Evolutionary conservation across 257 asterid species (phyloP), one percentile per base, ranked within the genome.

Genomic region (Plantago ovata): DNA sequence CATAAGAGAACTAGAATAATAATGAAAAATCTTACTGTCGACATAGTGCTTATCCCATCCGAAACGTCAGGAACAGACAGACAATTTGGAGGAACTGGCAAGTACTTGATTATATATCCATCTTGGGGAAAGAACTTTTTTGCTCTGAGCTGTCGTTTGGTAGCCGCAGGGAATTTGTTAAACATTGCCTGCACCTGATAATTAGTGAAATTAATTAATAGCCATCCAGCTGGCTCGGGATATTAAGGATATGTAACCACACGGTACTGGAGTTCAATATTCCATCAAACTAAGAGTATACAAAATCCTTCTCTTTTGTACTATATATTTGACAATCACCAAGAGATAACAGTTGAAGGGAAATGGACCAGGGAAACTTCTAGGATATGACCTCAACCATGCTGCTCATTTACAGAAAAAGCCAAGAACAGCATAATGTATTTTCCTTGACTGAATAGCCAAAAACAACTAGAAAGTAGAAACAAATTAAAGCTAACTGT

Each of bases 11-110:
- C 52, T 54, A 58, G 9, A 67, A 41, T 40, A 41, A 28, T 47
- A 48, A 61, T 54, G n/a, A 65, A 60, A 72, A 65, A 59, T 40
- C 85, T 76, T 42, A 93, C 98, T 71, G 85, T 82, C 14, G 98
- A 93, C 97, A 84, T 88, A 36, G 88, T 80, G 55, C 77, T 82
- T 53, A 75, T 77, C 69, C 98, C 98, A 81, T 92, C 98, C n/a
- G 98, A 85, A 46, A 92, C 20, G 60, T 92, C 98, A 62, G 98
- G 98, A 47, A 88, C 88, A 10, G 96, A 92, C 75, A 92, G 83
- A 73, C 95, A 92, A 76, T 92, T 92, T 15, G 98, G 98, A 70
- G 98, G 98, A 56, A 92, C 97, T 6, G 98, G 95, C 51, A 92
- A 78, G 70, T 73, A 71, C 71, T 82, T 86, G 75, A 92, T 69